Conservation (phyloP, 768 basidiomycete species). For the Naganishia randhawae region DNA sequence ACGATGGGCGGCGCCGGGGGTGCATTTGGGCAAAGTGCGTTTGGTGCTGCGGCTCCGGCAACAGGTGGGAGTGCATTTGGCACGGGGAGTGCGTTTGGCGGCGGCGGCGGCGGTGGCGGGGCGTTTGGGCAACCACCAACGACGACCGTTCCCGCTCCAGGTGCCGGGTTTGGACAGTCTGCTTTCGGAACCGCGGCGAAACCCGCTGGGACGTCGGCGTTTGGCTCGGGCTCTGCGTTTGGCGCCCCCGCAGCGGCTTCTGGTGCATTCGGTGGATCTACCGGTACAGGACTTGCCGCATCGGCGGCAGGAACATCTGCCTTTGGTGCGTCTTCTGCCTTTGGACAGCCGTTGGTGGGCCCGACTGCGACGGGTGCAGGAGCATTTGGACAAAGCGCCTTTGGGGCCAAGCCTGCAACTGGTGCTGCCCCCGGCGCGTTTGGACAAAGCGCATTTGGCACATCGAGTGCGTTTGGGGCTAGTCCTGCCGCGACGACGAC, state of each 20-base stretch:
- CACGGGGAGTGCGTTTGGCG: conserved; percentile 14
- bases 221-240: conserved; percentile 13
- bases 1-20: no score
- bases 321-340: conserved; percentile 15
- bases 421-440: not conserved
- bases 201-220: conserved; percentile 7
- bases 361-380: not conserved
- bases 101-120: not conserved
- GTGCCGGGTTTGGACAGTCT: conserved; percentile 4
- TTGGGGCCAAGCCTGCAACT: conserved; percentile 14
- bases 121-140: not conserved
- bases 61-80: conserved; percentile 11
- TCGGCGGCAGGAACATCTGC: not conserved
- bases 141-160: not conserved
- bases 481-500: not conserved
- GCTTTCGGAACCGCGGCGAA: not conserved
- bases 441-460: conserved; percentile 20
- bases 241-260: conserved; percentile 6
- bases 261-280: not conserved
- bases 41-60: conserved; percentile 11
- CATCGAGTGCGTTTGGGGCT: conserved; percentile 6
- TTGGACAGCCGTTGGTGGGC: conserved; percentile 3
- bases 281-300: not conserved
- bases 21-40: conserved; percentile 24
- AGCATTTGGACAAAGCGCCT: conserved; percentile 15